Percentiles rank a stretch among this genome's conserved stretches.
Evolutionary conservation across 805 yeast genomes (phyloP).

Genomic region (Candida sithepensis): DNA sequence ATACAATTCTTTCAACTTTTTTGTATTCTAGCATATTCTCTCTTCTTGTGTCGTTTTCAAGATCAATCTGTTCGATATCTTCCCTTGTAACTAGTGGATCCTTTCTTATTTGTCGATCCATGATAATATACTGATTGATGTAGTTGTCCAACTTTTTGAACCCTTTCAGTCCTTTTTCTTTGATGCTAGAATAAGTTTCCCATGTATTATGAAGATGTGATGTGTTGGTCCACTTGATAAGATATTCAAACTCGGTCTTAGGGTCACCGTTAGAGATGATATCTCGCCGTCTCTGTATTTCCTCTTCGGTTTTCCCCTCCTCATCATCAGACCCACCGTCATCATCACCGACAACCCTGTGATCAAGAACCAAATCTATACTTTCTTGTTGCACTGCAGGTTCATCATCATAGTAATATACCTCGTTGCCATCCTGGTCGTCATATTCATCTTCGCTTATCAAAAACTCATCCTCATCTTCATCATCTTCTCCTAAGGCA

Average conservation of each 20-base stretch:
- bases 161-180: constrained; percentile 55
- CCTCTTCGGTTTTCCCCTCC: constrained; percentile 26
- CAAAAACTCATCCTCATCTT: constrained; percentile 36
- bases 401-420: constrained; percentile 21
- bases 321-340: constrained; percentile 31
- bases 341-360: constrained; percentile 39
- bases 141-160: constrained; percentile 86
- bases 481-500: constrained; percentile 63
- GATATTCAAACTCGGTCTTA: constrained; percentile 54
- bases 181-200: constrained; percentile 64
- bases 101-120: constrained; percentile 69
- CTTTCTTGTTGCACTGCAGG: constrained; percentile 22
- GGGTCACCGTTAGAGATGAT: constrained; percentile 36
- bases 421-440: constrained; percentile 35
- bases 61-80: constrained; percentile 89
- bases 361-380: constrained; percentile 49
- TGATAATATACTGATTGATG: constrained; percentile 68
- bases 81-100: constrained; percentile 86
- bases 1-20: constrained; percentile 85
- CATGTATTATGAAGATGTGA: constrained; percentile 95
- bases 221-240: constrained; percentile 80
- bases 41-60: constrained; percentile 78
- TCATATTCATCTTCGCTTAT: constrained; percentile 44
- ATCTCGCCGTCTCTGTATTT: constrained; percentile 19
- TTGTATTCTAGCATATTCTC: constrained; percentile 84